Conservation (phyloP, 306 rosid species). For the Herpetospermum pedunculosum region DNA sequence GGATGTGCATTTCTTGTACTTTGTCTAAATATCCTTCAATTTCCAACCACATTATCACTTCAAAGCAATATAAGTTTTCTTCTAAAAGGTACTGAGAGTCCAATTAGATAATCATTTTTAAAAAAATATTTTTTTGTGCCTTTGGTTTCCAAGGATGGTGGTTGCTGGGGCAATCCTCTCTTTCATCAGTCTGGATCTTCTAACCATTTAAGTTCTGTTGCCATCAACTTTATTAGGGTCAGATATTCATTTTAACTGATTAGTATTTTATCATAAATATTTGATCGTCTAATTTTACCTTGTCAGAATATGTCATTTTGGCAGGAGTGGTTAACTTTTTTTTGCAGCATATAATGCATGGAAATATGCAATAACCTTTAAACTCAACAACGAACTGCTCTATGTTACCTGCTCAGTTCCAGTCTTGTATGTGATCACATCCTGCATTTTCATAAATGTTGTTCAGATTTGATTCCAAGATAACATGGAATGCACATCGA, state of each 20-base stretch:
- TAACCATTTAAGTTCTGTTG: neutral
- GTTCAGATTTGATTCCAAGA: slow-evolving; percentile 13
- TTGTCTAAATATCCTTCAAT: neutral
- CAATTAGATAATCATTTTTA: neutral
- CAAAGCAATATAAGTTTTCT: neutral
- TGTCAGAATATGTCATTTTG: neutral
- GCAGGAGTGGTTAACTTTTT: neutral
- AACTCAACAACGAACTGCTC: slow-evolving; percentile 5
- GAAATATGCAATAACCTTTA: neutral
- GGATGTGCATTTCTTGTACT: neutral
- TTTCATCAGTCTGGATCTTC: neutral
- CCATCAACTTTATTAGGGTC: neutral
- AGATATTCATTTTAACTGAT: neutral
- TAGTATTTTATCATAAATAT: neutral
- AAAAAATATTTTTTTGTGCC: neutral
- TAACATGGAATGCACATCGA: slow-evolving; percentile 4
- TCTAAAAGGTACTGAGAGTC: neutral
- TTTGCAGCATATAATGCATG: neutral
- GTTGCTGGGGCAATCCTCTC: neutral
- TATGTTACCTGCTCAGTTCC: slow-evolving; percentile 67
- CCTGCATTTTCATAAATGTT: slow-evolving; percentile 44
- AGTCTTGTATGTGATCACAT: slow-evolving; percentile 44
- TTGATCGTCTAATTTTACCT: neutral
- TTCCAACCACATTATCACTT: neutral
- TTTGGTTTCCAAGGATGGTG: neutral